Percentiles rank a stretch among this genome's conserved stretches.
Conservation (phyloP, 768 basidiomycete genomes). For the Boletus rubescentipes region DNA sequence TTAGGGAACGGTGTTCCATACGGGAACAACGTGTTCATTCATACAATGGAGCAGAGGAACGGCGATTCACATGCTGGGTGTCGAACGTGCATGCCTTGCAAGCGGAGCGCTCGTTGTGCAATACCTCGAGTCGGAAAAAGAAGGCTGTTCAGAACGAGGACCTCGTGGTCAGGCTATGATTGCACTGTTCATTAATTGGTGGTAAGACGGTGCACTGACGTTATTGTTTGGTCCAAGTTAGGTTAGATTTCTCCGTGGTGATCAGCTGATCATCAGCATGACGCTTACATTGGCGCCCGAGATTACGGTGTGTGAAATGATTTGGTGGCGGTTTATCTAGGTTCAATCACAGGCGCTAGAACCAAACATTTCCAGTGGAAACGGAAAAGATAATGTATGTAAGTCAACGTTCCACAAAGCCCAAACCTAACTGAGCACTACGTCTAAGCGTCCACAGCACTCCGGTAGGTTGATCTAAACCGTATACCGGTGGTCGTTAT, state of each 20-base stretch:
- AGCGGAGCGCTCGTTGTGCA: constrained; percentile 1
- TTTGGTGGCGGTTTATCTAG: not conserved
- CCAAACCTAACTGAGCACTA: not conserved
- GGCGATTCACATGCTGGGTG: not conserved
- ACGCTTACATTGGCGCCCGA: not conserved
- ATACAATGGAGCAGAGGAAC: not conserved
- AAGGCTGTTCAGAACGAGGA: not conserved
- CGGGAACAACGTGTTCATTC: not conserved
- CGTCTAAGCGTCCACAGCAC: not conserved
- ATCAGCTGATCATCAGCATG: not conserved
- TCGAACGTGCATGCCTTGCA: constrained; percentile 1
- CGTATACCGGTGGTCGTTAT: not conserved
- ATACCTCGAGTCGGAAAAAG: not conserved
- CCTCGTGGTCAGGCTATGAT: constrained; percentile 7
- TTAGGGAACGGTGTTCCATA: not conserved
- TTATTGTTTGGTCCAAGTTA: not conserved
- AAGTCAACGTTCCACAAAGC: constrained; percentile 4
- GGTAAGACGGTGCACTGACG: not conserved
- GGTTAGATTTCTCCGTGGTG: not conserved
- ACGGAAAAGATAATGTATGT: not conserved
- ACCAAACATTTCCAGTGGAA: not conserved
- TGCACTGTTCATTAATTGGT: not conserved
- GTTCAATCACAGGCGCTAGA: constrained; percentile 9
- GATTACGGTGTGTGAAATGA: not conserved
- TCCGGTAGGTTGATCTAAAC: not conserved